A percentile compares a stretch with the other conserved stretches of the same genome.
Conservation (phyloP, 2,329 filamentous ascomycete species). For the Hymenoscyphus scutula region DNA sequence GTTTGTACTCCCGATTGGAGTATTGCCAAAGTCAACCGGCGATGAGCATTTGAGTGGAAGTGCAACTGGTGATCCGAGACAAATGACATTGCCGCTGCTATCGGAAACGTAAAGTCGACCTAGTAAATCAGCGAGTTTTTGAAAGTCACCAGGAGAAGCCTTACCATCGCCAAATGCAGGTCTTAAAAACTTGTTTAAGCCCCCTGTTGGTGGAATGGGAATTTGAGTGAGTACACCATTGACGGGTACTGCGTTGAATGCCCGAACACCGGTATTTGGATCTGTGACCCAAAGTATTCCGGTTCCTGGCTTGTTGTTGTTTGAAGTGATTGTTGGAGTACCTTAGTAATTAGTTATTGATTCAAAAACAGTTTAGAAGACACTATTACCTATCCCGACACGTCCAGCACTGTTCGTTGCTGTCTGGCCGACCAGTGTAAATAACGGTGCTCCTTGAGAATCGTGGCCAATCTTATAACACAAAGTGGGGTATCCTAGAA, state of each 20-base stretch:
- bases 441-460: constrained; percentile 35
- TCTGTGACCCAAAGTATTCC: constrained; percentile 44
- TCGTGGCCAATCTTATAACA: constrained; percentile 38
- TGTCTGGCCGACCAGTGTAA: constrained; percentile 36
- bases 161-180: constrained; percentile 42
- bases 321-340: constrained; percentile 40
- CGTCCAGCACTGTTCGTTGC: constrained; percentile 31
- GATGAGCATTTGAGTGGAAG: constrained; percentile 42
- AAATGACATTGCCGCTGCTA: constrained; percentile 35
- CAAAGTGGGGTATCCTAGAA: constrained; percentile 28
- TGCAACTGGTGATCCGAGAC: constrained; percentile 42
- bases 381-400: constrained; percentile 30
- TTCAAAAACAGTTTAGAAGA: neutral
- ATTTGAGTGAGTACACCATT: constrained; percentile 39
- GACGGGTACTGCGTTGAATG: constrained; percentile 41
- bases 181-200: constrained; percentile 41
- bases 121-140: no score
- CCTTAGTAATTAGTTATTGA: constrained; percentile 14
- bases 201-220: constrained; percentile 39
- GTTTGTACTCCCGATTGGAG: constrained; percentile 37
- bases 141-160: no score
- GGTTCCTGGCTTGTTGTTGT: constrained; percentile 38
- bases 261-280: constrained; percentile 40
- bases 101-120: constrained; percentile 40
- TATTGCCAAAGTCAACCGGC: constrained; percentile 41